Evolutionary conservation across 2,329 filamentous ascomycete species (phyloP).

Genomic region (Sclerotinia borealis): DNA sequence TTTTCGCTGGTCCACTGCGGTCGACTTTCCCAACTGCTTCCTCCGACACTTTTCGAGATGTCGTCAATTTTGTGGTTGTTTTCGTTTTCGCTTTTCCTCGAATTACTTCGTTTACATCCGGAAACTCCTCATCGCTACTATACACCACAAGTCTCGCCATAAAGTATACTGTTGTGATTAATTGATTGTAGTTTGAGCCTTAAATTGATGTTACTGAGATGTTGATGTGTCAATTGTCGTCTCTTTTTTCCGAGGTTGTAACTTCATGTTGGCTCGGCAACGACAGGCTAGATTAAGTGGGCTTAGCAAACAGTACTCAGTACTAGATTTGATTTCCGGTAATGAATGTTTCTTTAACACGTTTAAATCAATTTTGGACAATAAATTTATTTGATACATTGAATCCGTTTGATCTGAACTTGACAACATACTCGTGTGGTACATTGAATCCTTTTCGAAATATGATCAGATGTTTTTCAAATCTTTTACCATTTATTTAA

Average conservation of each 20-base stretch:
- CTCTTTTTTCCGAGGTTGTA: not conserved
- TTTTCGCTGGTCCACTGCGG: not conserved
- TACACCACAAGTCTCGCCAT: constrained; percentile 22
- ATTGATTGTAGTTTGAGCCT: not conserved
- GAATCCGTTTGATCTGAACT: too few relatives aligned
- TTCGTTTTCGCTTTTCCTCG: not conserved
- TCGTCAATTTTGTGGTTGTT: not conserved
- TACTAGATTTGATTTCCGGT: too few relatives aligned
- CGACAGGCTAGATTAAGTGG: not conserved
- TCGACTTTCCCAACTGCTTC: not conserved
- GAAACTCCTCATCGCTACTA: constrained; percentile 24
- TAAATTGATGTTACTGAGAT: not conserved
- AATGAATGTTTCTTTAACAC: too few relatives aligned
- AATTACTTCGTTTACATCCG: constrained; percentile 17
- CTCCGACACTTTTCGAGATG: not conserved
- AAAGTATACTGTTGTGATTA: not conserved
- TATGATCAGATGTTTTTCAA: too few relatives aligned
- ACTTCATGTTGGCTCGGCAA: constrained; percentile 11
- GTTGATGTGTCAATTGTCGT: not conserved
- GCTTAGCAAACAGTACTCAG: not conserved
- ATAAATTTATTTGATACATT: too few relatives aligned
- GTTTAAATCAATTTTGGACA: too few relatives aligned
- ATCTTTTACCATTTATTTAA: too few relatives aligned
- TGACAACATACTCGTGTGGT: too few relatives aligned
- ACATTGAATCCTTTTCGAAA: too few relatives aligned